These are phyloP conservation scores for Sedum album DNA, from an alignment of 164 flowering plant species.

Conservation along the genomic window DNA sequence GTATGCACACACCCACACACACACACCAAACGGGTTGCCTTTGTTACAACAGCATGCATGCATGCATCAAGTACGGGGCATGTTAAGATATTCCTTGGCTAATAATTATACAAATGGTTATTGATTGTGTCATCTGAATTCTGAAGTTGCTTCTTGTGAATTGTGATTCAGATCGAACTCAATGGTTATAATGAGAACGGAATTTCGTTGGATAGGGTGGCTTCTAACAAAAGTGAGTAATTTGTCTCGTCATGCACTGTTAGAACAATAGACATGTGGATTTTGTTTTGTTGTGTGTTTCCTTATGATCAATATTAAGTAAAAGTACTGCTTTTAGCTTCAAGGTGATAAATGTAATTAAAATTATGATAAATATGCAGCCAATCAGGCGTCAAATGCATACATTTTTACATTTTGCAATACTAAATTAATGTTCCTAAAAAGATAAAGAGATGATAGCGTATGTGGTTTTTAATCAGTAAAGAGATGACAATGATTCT, in stretches of 20 bases:
- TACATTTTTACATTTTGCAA: no score
- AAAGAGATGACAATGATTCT: not conserved
- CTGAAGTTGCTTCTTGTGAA: not conserved
- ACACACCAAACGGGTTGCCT: not conserved
- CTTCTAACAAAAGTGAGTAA: constrained; percentile 65
- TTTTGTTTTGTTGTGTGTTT: no score
- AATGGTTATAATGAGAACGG: constrained; percentile 38
- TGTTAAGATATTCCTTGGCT: not conserved
- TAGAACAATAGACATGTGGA: not conserved
- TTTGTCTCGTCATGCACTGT: not conserved
- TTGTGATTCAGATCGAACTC: constrained; percentile 35
- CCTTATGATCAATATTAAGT: no score
- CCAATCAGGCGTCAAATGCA: not conserved
- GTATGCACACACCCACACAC: not conserved
- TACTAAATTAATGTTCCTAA: no score
- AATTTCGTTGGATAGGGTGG: constrained; percentile 29
- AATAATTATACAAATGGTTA: not conserved
- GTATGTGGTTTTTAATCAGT: not conserved
- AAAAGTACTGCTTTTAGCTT: not conserved
- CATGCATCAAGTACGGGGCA: not conserved
- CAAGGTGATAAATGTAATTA: not conserved
- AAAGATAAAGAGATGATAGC: no score
- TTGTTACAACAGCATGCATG: not conserved
- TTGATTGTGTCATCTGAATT: not conserved
- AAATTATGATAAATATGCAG: not conserved